Evolutionary conservation across 495 filamentous ascomycete species (phyloP), one percentile per base, ranked within the genome.

Genomic region (Bryoglossum gracile): DNA sequence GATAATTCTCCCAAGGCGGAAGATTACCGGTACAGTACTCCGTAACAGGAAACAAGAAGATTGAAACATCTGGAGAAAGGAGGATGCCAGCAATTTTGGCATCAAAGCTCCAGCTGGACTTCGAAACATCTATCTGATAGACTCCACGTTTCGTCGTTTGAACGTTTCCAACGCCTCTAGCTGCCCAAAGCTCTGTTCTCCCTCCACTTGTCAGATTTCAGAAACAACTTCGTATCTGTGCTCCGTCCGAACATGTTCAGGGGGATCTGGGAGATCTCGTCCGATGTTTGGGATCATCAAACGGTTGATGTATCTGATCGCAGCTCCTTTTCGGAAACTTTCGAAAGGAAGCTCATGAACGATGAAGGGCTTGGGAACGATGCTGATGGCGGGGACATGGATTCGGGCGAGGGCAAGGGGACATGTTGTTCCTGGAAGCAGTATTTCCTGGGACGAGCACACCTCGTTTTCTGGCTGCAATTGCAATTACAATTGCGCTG

Each of bases 281-380:
- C 46, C 2, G 24, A 49, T 49, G 46, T 40, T 49, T 49, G 25
- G 23, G 35, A 49, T 14, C 14, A 28, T 49, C 46, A 49, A 49
- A 49, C 46, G 13, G 2, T 41, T 23, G 22, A 13, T 36, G 44
- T 18, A 2, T 40, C n/a, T n/a, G n/a, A n/a, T n/a, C n/a, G n/a
- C n/a, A n/a, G n/a, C n/a, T n/a, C n/a, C n/a, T n/a, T n/a, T n/a
- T n/a, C n/a, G n/a, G n/a, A n/a, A n/a, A n/a, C n/a, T n/a, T n/a
- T n/a, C n/a, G n/a, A n/a, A n/a, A n/a, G n/a, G 37, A 18, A 18
- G 34, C 34, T 37, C 34, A 18, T 43, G 24, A 43, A 40, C 10
- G 21, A 40, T 10, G 14, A 18, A n/a, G 14, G 37, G 10, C 9
- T 40, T 22, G 37, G 37, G 17, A 40, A 10, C 37, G 37, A 40